A percentile compares a stretch with the other conserved stretches of the same genome.
These are phyloP conservation scores for Penicillium rolfsii DNA, from an alignment of 2,329 filamentous ascomycete species.

Conservation along the genomic window DNA sequence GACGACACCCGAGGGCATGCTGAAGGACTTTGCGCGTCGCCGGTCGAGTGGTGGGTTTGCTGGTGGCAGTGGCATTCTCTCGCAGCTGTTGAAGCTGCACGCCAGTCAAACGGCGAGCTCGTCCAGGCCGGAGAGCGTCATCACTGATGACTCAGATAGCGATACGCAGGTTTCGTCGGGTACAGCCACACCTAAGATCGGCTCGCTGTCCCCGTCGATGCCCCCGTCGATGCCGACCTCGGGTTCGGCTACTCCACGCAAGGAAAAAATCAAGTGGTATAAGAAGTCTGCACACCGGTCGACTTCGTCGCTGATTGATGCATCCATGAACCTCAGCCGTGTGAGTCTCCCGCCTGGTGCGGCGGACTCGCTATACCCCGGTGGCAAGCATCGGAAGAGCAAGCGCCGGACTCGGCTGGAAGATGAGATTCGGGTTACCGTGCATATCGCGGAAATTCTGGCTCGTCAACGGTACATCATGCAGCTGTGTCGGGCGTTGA, in stretches of 20 bases:
- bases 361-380: constrained; percentile 26
- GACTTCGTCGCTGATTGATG: constrained; percentile 43
- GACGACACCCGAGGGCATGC: constrained; percentile 35
- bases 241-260: constrained; percentile 39
- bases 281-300: constrained; percentile 44
- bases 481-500: constrained; percentile 82
- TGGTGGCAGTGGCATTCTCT: constrained; percentile 63
- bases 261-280: constrained; percentile 49
- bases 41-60: constrained; percentile 31
- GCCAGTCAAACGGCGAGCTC: constrained; percentile 50
- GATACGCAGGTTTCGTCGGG: constrained; percentile 36
- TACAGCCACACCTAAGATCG: constrained; percentile 31
- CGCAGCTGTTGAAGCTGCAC: constrained; percentile 72
- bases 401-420: constrained; percentile 41
- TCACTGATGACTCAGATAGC: constrained; percentile 39
- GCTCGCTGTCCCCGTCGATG: constrained; percentile 27
- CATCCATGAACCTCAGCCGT: constrained; percentile 43
- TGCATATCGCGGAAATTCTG: constrained; percentile 70
- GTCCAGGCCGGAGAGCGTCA: constrained; percentile 33
- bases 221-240: constrained; percentile 29
- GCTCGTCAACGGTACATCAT: constrained; percentile 82
- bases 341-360: constrained; percentile 35
- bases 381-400: constrained; percentile 27
- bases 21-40: constrained; percentile 31
- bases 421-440: constrained; percentile 62